A percentile compares a stretch with the other conserved stretches of the same genome.
Evolutionary conservation across 2,329 filamentous ascomycete genomes (phyloP).

Genomic region (Coleophoma cylindrospora): DNA sequence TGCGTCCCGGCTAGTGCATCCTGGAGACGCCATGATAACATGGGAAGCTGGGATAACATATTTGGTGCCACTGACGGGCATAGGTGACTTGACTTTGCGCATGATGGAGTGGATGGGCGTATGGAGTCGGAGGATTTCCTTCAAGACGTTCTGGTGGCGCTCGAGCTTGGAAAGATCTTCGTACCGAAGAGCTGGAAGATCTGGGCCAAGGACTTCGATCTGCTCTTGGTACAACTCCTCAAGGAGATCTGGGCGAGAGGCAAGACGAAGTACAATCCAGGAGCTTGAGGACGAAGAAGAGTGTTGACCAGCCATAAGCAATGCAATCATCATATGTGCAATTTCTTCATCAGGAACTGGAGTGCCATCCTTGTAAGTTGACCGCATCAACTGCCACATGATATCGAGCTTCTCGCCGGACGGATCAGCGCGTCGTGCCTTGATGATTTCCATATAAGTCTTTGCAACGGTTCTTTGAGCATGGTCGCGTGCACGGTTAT

Average conservation of each 20-base stretch:
- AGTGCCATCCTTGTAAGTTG: constrained; percentile 76
- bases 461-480: constrained; percentile 78
- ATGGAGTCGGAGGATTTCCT: constrained; percentile 87
- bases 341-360: constrained; percentile 78
- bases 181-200: constrained; percentile 70
- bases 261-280: constrained; percentile 81
- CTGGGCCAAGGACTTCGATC: constrained; percentile 62
- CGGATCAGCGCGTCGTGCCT: constrained; percentile 51
- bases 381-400: constrained; percentile 87
- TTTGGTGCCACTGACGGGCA: constrained; percentile 76
- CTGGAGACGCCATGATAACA: constrained; percentile 78
- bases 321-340: constrained; percentile 89
- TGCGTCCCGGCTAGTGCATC: constrained; percentile 68
- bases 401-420: constrained; percentile 63
- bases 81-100: constrained; percentile 84
- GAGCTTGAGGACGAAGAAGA: constrained; percentile 79
- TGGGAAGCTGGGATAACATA: constrained; percentile 79
- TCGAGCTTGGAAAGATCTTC: constrained; percentile 75
- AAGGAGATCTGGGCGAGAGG: constrained; percentile 69
- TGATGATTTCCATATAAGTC: constrained; percentile 78
- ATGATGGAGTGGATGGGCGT: constrained; percentile 94
- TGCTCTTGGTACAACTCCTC: constrained; percentile 85
- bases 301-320: constrained; percentile 90
- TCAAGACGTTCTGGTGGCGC: constrained; percentile 79
- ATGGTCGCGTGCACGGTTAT: constrained; percentile 75